phyloP scores from a whole-genome alignment of 805 yeast species.

The Vanderwaltozyma verrucispora region DNA sequence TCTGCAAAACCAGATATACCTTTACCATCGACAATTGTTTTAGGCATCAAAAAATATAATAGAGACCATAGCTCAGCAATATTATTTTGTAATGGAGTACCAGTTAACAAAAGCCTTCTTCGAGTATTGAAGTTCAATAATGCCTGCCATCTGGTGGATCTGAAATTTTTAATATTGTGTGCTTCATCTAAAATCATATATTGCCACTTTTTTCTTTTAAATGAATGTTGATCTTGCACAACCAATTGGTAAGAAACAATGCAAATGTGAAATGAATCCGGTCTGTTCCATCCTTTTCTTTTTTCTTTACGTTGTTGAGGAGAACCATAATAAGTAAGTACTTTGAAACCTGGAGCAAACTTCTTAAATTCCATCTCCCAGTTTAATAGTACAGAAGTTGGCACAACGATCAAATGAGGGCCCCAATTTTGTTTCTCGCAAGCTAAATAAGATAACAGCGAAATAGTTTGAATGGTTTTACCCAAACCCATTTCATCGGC shows the following conservation, averaged over 20 bases:
- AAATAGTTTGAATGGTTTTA: conserved; percentile 92
- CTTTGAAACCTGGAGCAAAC: conserved; percentile 96
- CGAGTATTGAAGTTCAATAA: conserved; percentile 87
- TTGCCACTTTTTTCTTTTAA: conserved; percentile 86
- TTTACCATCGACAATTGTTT: conserved; percentile 43
- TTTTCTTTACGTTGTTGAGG: conserved; percentile 95
- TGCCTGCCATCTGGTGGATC: conserved; percentile 97
- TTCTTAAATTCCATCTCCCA: conserved; percentile 99
- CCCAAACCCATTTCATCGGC: conserved; percentile 99
- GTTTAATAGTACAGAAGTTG: conserved; percentile 92
- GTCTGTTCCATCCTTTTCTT: conserved; percentile 95
- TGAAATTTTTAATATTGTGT: conserved; percentile 90
- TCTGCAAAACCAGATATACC: conserved; percentile 81
- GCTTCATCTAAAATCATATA: conserved; percentile 98
- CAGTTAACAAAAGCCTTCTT: conserved; percentile 78
- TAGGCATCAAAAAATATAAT: conserved; percentile 92
- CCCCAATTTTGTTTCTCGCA: conserved; percentile 96
- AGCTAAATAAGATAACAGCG: conserved; percentile 77
- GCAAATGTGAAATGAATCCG: conserved; percentile 91
- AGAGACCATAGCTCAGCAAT: conserved; percentile 94
- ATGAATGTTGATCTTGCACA: conserved; percentile 93
- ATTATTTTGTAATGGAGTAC: conserved; percentile 95
- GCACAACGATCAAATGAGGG: conserved; percentile 93
- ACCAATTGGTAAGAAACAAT: conserved; percentile 95
- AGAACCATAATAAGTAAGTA: conserved; percentile 89